Evolutionary conservation across 768 basidiomycete genomes (phyloP).

Genomic region (Phanerochaete sordida): DNA sequence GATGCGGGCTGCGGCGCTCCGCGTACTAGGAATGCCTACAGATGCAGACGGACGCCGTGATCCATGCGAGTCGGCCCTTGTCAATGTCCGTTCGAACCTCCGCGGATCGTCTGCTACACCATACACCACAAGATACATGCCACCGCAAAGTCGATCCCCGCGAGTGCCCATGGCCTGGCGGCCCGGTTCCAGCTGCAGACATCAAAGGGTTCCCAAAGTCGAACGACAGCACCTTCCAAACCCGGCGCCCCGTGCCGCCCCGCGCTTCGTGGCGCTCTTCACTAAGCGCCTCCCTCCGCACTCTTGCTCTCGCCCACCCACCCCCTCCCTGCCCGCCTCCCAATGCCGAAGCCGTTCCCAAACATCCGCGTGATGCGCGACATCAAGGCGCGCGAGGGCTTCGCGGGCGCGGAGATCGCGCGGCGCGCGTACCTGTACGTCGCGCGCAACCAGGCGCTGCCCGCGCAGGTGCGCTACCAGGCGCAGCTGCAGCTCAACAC

Average conservation of each 20-base stretch:
- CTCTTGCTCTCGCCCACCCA: background rate
- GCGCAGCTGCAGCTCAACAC: slow-evolving; percentile 92
- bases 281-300: background rate
- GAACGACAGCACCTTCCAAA: too few species aligned
- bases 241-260: background rate
- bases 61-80: too few species aligned
- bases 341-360: background rate
- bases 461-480: slow-evolving; percentile 85
- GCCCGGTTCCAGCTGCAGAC: too few species aligned
- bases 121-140: too few species aligned
- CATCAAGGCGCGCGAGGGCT: slow-evolving; percentile 71
- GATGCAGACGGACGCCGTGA: too few species aligned
- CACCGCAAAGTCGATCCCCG: too few species aligned
- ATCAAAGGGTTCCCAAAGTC: background rate
- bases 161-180: too few species aligned
- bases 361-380: slow-evolving; percentile 66
- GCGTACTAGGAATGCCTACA: too few species aligned
- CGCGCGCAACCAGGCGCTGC: slow-evolving; percentile 87
- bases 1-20: too few species aligned
- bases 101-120: too few species aligned
- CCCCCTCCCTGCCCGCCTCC: too few species aligned
- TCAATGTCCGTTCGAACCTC: too few species aligned
- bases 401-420: slow-evolving; percentile 72
- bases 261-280: background rate
- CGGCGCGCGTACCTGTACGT: slow-evolving; percentile 91